Percentiles rank a stretch among this genome's conserved stretches.
Conservation (phyloP, 1,284 basidiomycete species). For the Nidula niveotomentosa region DNA sequence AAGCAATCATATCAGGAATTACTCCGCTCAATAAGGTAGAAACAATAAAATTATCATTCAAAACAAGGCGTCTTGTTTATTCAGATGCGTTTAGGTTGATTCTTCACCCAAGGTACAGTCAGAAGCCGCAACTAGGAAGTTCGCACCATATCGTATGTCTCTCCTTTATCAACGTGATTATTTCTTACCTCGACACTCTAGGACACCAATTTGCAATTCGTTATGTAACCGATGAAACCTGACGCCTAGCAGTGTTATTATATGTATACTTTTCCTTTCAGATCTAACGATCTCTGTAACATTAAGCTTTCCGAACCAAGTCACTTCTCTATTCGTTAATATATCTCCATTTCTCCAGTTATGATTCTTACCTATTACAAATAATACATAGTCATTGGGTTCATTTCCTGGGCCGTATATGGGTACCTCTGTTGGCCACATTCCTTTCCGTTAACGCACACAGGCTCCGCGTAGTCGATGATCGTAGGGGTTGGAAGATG, state of each 20-base stretch:
- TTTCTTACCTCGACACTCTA: conserved; percentile 8
- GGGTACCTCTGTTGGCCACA: conserved; percentile 7
- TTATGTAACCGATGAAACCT: conserved; percentile 15
- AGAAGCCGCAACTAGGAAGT: conserved; percentile 79
- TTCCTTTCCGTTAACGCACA: conserved; percentile 14
- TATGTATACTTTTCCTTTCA: neutral
- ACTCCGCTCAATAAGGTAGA: conserved; percentile 63
- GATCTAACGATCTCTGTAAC: neutral
- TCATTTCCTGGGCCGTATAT: no score
- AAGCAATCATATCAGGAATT: conserved; percentile 77
- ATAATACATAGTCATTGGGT: neutral
- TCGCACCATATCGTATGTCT: conserved; percentile 68
- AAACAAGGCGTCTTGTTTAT: neutral
- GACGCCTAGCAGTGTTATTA: neutral
- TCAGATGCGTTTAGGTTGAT: conserved; percentile 36
- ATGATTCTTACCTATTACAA: neutral
- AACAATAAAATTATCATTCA: neutral
- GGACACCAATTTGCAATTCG: conserved; percentile 29
- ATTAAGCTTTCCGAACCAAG: neutral
- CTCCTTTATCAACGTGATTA: neutral
- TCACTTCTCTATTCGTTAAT: neutral
- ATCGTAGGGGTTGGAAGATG: conserved; percentile 12
- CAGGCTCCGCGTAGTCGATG: conserved; percentile 15
- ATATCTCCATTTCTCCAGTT: neutral
- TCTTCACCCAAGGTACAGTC: conserved; percentile 65